Percentiles rank a stretch among this genome's conserved stretches.
phyloP scores from a whole-genome alignment of 2,329 filamentous ascomycete species.

The Phialophora chinensis region DNA sequence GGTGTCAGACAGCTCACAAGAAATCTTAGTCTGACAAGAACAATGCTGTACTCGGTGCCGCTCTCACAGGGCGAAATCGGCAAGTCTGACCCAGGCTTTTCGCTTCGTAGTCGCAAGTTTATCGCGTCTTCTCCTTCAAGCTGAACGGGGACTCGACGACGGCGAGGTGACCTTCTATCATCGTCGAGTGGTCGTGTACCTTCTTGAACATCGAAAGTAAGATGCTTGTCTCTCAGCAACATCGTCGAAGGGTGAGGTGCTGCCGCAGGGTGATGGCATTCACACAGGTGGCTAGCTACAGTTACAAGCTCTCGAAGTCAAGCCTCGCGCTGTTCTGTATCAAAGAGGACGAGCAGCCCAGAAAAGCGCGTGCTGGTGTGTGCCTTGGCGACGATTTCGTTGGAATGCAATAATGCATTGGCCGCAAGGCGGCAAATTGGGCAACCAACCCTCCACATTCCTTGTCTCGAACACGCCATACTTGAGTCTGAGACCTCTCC shows the following conservation, averaged over 20 bases:
- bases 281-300: background rate
- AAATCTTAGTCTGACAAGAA: background rate
- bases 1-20: background rate
- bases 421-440: background rate
- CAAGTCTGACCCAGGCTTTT: background rate
- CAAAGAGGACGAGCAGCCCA: background rate
- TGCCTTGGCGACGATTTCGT: background rate
- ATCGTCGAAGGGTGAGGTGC: background rate
- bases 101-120: background rate
- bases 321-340: background rate
- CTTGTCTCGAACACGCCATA: conserved; percentile 4
- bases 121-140: background rate
- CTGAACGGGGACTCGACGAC: background rate
- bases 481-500: conserved; percentile 10
- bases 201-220: background rate
- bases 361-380: background rate
- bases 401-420: conserved; percentile 21
- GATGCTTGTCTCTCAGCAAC: background rate
- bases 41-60: background rate
- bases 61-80: background rate
- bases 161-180: background rate
- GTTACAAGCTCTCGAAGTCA: background rate
- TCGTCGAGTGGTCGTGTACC: background rate
- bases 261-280: background rate
- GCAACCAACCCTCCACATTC: conserved; percentile 15